These are phyloP conservation scores for Ceratocystis cacaofunesta DNA, from an alignment of 2,329 filamentous ascomycete species.

Conservation along the genomic window DNA sequence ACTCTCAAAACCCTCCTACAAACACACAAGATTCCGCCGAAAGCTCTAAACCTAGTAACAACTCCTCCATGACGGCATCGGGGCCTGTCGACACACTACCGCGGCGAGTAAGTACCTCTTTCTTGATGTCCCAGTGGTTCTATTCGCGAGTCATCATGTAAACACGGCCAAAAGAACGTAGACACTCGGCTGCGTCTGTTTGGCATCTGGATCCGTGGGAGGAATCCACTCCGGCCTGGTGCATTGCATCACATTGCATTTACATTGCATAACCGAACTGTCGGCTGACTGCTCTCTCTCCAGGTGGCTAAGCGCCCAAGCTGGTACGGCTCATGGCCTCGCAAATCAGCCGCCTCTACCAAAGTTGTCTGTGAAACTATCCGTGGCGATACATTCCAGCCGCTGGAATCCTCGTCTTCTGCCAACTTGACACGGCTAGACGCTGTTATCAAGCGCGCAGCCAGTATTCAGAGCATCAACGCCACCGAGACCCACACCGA, in stretches of 20 bases:
- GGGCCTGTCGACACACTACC: background rate
- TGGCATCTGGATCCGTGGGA: background rate
- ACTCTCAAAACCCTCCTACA: background rate
- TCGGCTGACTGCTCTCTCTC: background rate
- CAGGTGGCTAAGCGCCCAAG: constrained; percentile 40
- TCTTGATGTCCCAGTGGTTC: background rate
- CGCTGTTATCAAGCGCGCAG: constrained; percentile 17
- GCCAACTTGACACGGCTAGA: constrained; percentile 40
- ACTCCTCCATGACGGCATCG: background rate
- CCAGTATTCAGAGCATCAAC: constrained; percentile 22
- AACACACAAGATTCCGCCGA: background rate
- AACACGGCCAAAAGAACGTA: constrained; percentile 1
- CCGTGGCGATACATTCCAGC: constrained; percentile 38
- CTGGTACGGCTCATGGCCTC: constrained; percentile 50
- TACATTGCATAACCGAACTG: background rate
- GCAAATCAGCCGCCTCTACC: constrained; percentile 44
- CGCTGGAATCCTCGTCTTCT: constrained; percentile 29
- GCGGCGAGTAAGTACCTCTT: constrained; percentile 4
- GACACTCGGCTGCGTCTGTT: background rate
- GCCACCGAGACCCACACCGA: background rate
- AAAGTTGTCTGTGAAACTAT: constrained; percentile 48
- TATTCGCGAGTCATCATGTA: background rate
- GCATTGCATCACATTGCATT: background rate
- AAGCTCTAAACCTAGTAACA: background rate
- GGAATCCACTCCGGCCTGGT: too few species aligned